phyloP scores from a whole-genome alignment of 768 basidiomycete genomes.

The Pulveroboletus sp. region DNA sequence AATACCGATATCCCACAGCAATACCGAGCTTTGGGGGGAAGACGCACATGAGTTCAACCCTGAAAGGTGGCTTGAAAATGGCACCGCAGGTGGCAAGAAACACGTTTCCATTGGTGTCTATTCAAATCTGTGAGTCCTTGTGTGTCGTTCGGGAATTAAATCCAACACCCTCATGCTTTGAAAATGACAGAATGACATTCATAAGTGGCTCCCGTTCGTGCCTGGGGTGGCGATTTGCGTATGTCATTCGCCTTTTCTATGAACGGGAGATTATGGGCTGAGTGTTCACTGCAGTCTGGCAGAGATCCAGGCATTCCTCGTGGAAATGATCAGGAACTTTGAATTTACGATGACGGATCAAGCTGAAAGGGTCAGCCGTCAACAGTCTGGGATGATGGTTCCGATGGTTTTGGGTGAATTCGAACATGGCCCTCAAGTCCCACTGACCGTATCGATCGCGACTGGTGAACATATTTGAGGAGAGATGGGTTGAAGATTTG shows the following conservation, averaged over 20 bases:
- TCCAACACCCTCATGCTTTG: background rate
- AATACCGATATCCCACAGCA: conserved; percentile 8
- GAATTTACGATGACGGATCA: conserved; percentile 43
- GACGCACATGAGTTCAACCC: conserved; percentile 34
- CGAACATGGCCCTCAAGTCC: conserved; percentile 26
- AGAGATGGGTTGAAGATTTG: too few species aligned
- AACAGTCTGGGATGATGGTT: conserved; percentile 26
- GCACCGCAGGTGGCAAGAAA: conserved; percentile 19
- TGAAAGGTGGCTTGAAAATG: conserved; percentile 26
- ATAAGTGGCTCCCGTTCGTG: conserved; percentile 22
- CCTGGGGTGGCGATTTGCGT: too few species aligned
- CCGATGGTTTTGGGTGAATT: conserved; percentile 31
- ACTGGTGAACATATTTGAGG: too few species aligned
- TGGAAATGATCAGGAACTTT: conserved; percentile 51
- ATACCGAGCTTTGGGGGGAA: conserved; percentile 30
- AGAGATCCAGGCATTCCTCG: too few species aligned
- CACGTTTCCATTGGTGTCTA: conserved; percentile 26
- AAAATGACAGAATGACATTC: conserved; percentile 30
- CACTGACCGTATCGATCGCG: conserved; percentile 8
- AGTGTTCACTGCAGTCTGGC: too few species aligned
- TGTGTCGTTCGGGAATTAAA: background rate
- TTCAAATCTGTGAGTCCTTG: conserved; percentile 25
- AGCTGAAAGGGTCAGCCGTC: conserved; percentile 24
- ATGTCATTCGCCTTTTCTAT: too few species aligned
- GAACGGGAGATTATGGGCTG: too few species aligned